Base-by-base conservation (phyloP, 2,329 filamentous ascomycete genomes). In the Neobulgaria alba region DNA sequence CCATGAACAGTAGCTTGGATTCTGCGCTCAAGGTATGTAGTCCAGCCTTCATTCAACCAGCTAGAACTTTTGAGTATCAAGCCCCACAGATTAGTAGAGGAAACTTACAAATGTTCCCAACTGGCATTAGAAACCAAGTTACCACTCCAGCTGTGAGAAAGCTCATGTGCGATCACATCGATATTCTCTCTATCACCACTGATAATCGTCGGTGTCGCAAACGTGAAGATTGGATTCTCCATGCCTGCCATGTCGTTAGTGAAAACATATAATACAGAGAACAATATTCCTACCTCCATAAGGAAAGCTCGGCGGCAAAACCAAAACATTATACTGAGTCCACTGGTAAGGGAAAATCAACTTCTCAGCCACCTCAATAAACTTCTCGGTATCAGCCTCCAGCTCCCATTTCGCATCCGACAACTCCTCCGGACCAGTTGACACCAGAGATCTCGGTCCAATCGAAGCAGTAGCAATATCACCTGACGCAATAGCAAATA, bases 151-250 rank as follows among this genome's bases (percentile, higher is more conserved):
- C 83, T 78, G 58, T 82, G 77, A 50, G 69, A 72, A 48, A 83
- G 65, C 56, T 85, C 89, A 61, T 95, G 92, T 2, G 92, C 92
- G 63, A 98, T 94, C 15, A 96, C 90, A 60, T 96, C 90, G 15
- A 96, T 78, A 53, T 96, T 96, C 58, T 95, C 83, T 32, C 83
- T 75, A 56, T 90, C 85, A 35, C 90, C 90, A 42, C 84, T 92
- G 57, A 98, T 88, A 53, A 96, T 83, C 26, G 88, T 94, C 2
- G 90, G 90, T 1, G 92, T 96, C 1, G 89, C 90, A 61, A 94
- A 96, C 0, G 92, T 96, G 65, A 85, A 95, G 39, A 95, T 79
- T 0, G 89, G 89, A 59, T 95, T 95, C 62, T 94, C 88, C 83
- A 88, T 88, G 55, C n/a, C n/a, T n/a, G n/a, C n/a, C n/a, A n/a